Conservation (phyloP, 441 rosid species). For the Arabidopsis lyrata region DNA sequence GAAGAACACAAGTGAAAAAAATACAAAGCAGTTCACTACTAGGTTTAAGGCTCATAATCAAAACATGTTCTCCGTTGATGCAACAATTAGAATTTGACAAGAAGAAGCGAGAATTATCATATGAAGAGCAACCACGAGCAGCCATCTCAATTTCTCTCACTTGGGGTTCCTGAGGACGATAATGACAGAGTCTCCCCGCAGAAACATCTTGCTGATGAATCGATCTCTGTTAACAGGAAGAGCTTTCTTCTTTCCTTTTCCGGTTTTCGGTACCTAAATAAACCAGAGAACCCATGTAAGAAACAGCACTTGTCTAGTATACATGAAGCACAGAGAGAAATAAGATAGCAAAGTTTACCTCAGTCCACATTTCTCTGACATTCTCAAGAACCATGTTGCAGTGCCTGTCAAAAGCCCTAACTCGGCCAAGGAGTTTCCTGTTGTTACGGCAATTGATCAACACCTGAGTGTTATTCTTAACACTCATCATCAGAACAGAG, state of each 20-base stretch:
- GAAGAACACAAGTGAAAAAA: background rate
- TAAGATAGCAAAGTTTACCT: conserved; percentile 51
- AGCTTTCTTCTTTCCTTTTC: conserved; percentile 97
- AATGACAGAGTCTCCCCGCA: conserved; percentile 94
- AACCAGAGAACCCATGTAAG: conserved; percentile 22
- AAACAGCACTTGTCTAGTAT: background rate
- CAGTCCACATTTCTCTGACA: conserved; percentile 99
- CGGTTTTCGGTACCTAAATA: conserved; percentile 82
- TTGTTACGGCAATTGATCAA: conserved; percentile 96
- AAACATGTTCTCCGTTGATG: background rate
- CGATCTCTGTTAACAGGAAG: conserved; percentile 91
- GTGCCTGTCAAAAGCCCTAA: conserved; percentile 95
- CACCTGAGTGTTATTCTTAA: conserved; percentile 92
- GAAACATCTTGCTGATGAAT: conserved; percentile 96
- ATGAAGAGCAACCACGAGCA: background rate
- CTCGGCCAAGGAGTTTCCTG: conserved; percentile 92
- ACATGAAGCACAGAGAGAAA: background rate
- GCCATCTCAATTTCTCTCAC: conserved; percentile 36
- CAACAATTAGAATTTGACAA: conserved; percentile 22
- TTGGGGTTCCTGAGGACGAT: conserved; percentile 95
- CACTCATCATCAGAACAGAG: conserved; percentile 96
- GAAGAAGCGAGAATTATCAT: background rate
- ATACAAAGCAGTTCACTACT: background rate
- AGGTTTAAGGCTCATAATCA: conserved; percentile 11
- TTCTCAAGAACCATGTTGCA: conserved; percentile 99